Evolutionary conservation across 2,329 filamentous ascomycete genomes (phyloP).

Genomic region (Xylariaceae sp.): DNA sequence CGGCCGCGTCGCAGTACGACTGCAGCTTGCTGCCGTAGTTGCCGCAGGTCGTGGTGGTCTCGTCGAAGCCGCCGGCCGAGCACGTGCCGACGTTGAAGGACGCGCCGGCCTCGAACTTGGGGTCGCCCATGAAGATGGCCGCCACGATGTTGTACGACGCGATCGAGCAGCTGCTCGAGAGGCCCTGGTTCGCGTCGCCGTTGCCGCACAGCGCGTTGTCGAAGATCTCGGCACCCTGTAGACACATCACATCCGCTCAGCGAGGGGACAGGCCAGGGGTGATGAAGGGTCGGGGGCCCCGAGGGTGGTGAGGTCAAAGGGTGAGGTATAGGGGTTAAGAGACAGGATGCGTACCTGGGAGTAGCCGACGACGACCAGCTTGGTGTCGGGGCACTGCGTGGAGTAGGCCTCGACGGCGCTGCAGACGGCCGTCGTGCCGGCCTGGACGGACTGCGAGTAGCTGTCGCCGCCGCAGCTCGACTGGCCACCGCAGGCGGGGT

Average conservation of each 20-base stretch:
- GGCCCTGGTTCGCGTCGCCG: too few species aligned
- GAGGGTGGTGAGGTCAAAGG: not conserved
- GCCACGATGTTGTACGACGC: slow-evolving; percentile 34
- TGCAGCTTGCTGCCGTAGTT: slow-evolving; percentile 41
- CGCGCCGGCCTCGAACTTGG: slow-evolving; percentile 42
- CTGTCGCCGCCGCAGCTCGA: too few species aligned
- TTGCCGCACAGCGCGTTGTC: slow-evolving; percentile 55
- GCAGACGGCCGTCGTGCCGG: slow-evolving; percentile 45
- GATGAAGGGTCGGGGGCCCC: not conserved
- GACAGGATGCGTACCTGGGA: slow-evolving; percentile 49
- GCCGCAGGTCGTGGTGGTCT: slow-evolving; percentile 34
- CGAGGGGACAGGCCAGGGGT: too few species aligned
- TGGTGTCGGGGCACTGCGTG: slow-evolving; percentile 42
- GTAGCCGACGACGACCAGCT: slow-evolving; percentile 53
- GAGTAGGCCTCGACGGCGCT: slow-evolving; percentile 40
- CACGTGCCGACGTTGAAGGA: slow-evolving; percentile 53
- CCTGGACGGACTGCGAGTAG: slow-evolving; percentile 44
- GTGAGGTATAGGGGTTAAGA: too few species aligned
- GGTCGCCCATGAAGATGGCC: slow-evolving; percentile 54
- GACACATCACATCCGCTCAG: too few species aligned
- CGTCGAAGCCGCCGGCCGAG: slow-evolving; percentile 45
- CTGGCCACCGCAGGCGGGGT: slow-evolving; percentile 51
- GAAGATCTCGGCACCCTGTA: slow-evolving; percentile 55
- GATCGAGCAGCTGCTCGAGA: slow-evolving; percentile 24
- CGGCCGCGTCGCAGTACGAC: slow-evolving; percentile 52